Conservation (phyloP, 202 grass and related monocot genomes). For the Schoenoplectus triqueter region DNA sequence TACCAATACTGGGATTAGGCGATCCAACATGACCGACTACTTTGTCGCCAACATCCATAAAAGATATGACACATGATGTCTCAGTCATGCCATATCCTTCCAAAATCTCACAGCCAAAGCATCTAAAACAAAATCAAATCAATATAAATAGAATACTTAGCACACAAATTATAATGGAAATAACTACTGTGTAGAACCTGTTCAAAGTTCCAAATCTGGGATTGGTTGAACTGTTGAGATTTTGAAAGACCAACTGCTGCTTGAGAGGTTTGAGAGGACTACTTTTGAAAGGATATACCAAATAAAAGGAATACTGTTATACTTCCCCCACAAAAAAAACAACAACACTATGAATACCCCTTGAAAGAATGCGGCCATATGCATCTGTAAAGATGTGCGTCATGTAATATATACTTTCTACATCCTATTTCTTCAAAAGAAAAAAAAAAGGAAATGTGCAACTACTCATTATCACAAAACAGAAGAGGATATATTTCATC, state of each 20-base stretch:
- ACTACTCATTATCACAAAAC: background rate
- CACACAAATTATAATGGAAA: background rate
- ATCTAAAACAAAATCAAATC: conserved; percentile 53
- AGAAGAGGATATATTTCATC: background rate
- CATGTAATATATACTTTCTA: background rate
- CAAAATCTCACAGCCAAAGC: conserved; percentile 83
- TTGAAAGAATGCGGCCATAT: background rate
- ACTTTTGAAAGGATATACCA: background rate
- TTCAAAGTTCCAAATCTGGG: background rate
- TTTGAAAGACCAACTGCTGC: background rate
- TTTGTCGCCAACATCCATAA: conserved; percentile 65
- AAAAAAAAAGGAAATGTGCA: background rate
- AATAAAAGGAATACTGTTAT: background rate
- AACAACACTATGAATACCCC: conserved; percentile 3
- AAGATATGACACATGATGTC: conserved; percentile 82
- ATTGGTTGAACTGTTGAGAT: background rate
- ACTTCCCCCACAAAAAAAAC: background rate
- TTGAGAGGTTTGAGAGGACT: too few species aligned
- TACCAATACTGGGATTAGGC: conserved; percentile 69
- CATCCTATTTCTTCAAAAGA: background rate
- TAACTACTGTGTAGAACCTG: background rate
- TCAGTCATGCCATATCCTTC: conserved; percentile 99
- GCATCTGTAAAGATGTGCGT: background rate
- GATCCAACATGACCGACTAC: conserved; percentile 84
- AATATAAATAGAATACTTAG: conserved; percentile 25